phyloP scores from a whole-genome alignment of 2,329 filamentous ascomycete species.

The Triangularia verruculosa region DNA sequence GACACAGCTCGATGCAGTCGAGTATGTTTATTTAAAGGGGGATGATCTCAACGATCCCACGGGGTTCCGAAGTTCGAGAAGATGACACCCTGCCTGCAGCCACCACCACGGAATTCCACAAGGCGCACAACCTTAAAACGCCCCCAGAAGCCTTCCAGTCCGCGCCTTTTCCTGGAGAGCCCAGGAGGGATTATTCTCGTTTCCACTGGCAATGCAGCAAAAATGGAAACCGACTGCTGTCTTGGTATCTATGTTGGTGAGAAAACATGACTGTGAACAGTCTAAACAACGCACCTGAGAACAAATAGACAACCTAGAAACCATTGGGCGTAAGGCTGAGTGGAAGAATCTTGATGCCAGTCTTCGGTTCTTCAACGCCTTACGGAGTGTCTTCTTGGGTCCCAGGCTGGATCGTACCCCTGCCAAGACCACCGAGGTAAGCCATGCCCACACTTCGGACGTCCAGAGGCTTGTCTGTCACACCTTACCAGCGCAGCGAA shows the following conservation, averaged over 20 bases:
- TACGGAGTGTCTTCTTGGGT: not conserved
- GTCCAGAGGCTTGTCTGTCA: not conserved
- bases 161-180: too few species aligned
- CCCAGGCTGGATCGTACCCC: too few species aligned
- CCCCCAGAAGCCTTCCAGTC: not conserved
- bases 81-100: not conserved
- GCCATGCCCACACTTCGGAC: not conserved
- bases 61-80: not conserved
- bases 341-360: too few species aligned
- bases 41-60: not conserved
- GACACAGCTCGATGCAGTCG: not conserved
- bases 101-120: not conserved
- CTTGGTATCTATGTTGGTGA: too few species aligned
- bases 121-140: not conserved
- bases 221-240: too few species aligned
- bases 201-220: too few species aligned
- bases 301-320: too few species aligned
- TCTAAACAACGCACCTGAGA: too few species aligned
- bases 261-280: too few species aligned
- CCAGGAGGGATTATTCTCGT: too few species aligned
- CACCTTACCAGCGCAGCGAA: not conserved
- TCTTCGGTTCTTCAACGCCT: too few species aligned
- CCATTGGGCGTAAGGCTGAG: not conserved
- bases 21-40: not conserved
- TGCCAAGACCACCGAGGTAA: not conserved